phyloP scores from a whole-genome alignment of 441 rosid species.

The Euphorbia celastroides region DNA sequence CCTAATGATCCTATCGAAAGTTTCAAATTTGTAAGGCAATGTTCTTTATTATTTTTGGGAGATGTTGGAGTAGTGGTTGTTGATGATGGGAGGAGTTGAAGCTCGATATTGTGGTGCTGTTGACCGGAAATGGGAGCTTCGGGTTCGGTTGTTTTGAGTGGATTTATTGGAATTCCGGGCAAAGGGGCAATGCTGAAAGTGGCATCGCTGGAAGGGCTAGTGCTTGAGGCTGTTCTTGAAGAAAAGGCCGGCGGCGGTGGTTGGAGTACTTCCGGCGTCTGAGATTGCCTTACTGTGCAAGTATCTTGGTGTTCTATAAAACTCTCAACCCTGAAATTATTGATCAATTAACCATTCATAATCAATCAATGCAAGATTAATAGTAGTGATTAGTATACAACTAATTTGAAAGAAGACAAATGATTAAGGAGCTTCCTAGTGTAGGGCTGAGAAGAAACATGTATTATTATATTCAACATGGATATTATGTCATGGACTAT shows the following conservation, averaged over 20 bases:
- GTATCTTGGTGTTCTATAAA: conserved; percentile 96
- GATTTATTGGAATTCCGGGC: conserved; percentile 28
- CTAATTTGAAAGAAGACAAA: conserved; percentile 2
- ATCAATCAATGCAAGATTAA: not conserved
- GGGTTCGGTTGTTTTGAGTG: conserved; percentile 29
- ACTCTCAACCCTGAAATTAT: conserved; percentile 73
- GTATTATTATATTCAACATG: conserved; percentile 30
- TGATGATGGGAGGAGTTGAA: conserved; percentile 59
- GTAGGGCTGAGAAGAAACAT: conserved; percentile 36
- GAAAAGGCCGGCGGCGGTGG: conserved; percentile 49
- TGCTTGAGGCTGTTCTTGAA: conserved; percentile 80
- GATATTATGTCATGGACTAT: conserved; percentile 22
- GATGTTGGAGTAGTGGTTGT: conserved; percentile 8
- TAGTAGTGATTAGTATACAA: not conserved
- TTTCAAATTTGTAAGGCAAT: conserved; percentile 37
- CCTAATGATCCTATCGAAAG: conserved; percentile 46
- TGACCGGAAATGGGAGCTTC: conserved; percentile 20
- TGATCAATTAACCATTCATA: not conserved
- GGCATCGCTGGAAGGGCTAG: conserved; percentile 74
- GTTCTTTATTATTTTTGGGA: conserved; percentile 26
- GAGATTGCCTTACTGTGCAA: conserved; percentile 53
- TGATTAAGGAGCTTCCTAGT: conserved; percentile 15
- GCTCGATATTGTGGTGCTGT: conserved; percentile 63
- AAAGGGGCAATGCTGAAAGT: conserved; percentile 42
- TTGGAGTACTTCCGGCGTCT: conserved; percentile 32